Percentiles rank a stretch among this genome's conserved stretches.
Evolutionary conservation across 176 grass and related monocot species (phyloP).

Genomic region (Otatea glauca): DNA sequence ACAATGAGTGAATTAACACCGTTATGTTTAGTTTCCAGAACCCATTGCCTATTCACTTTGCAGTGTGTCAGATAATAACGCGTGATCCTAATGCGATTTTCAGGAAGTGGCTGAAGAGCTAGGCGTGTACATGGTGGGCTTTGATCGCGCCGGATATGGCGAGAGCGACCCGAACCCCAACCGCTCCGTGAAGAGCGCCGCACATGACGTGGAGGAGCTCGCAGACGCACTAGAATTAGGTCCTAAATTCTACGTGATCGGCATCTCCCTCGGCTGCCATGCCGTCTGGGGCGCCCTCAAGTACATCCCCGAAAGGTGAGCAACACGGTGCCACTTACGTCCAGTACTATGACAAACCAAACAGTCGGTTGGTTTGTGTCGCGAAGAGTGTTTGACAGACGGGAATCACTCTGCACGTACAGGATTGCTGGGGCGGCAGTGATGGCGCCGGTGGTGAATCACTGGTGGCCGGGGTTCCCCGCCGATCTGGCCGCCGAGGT

Average conservation of each 20-base stretch:
- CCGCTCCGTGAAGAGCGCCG: constrained; percentile 61
- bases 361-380: not conserved
- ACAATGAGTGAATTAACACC: not conserved
- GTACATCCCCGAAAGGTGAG: constrained; percentile 68
- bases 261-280: constrained; percentile 71
- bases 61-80: not conserved
- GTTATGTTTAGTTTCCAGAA: not conserved
- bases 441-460: constrained; percentile 66
- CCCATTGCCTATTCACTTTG: too few relatives aligned
- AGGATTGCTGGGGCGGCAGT: constrained; percentile 65
- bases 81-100: not conserved
- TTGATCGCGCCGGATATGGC: constrained; percentile 68
- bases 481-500: constrained; percentile 43
- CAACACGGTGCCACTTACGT: not conserved
- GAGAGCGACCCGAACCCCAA: constrained; percentile 76
- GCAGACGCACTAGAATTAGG: constrained; percentile 59
- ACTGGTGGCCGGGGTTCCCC: constrained; percentile 78
- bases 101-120: constrained; percentile 73
- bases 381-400: not conserved
- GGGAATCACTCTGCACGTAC: not conserved
- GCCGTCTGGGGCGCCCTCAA: constrained; percentile 78
- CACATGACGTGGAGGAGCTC: constrained; percentile 65
- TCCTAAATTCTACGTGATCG: constrained; percentile 66
- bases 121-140: constrained; percentile 77
- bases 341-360: not conserved